These are phyloP conservation scores for Hibiscus trionum DNA, from an alignment of 345 rosid genomes.

Conservation along the genomic window DNA sequence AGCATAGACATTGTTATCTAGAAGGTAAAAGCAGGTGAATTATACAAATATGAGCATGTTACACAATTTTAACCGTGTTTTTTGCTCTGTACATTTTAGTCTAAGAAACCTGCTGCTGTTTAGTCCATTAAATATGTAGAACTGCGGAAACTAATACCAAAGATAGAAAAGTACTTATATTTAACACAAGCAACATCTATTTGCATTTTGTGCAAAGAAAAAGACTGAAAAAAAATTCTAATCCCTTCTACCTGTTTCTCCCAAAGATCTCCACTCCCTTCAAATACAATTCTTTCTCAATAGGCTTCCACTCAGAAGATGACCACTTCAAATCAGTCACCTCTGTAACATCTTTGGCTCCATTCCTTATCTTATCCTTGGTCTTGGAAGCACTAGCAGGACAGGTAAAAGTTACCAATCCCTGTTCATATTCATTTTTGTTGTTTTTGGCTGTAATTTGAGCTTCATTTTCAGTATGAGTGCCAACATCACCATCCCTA, in stretches of 20 bases:
- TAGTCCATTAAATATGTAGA: background rate
- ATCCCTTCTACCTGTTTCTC: constrained; percentile 70
- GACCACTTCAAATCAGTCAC: constrained; percentile 31
- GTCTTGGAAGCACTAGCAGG: constrained; percentile 22
- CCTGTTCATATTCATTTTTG: constrained; percentile 23
- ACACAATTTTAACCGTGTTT: background rate
- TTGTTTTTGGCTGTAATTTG: constrained; percentile 19
- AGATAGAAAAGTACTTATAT: background rate
- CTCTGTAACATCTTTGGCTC: constrained; percentile 24
- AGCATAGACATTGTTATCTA: background rate
- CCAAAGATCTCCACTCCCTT: constrained; percentile 98
- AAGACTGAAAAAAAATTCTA: constrained; percentile 10
- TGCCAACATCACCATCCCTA: background rate
- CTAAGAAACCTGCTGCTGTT: background rate
- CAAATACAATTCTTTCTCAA: constrained; percentile 80
- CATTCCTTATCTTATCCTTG: constrained; percentile 23
- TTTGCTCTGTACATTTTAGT: background rate
- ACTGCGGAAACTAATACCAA: background rate
- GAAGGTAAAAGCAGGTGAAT: background rate
- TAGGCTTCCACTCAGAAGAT: constrained; percentile 66
- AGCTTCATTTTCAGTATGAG: constrained; percentile 25
- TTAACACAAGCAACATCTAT: constrained; percentile 1
- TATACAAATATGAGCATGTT: background rate
- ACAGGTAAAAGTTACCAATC: constrained; percentile 16
- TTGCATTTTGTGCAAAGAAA: constrained; percentile 5